Evolutionary conservation across 2,329 filamentous ascomycete species (phyloP).

Genomic region (Ophiostoma sp.): DNA sequence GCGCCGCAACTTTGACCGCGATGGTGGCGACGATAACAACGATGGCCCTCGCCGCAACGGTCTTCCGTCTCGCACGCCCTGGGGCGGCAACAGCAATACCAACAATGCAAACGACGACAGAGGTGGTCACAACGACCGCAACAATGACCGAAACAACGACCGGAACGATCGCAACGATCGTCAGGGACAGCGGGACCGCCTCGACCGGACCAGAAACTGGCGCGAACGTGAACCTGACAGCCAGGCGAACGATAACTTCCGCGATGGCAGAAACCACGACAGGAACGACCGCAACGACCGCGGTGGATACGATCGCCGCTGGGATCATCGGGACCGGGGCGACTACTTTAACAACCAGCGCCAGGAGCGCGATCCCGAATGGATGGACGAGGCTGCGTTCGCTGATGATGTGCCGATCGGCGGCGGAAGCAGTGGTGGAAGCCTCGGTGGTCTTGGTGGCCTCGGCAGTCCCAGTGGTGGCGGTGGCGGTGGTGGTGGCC

Average conservation of each 20-base stretch:
- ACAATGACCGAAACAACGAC: slow-evolving; percentile 36
- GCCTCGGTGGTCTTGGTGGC: slow-evolving; percentile 38
- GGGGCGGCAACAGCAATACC: slow-evolving; percentile 63
- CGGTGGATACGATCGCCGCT: slow-evolving; percentile 46
- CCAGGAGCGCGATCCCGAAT: slow-evolving; percentile 82
- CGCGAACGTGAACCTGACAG: slow-evolving; percentile 53
- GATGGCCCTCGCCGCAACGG: slow-evolving; percentile 65
- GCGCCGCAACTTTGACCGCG: slow-evolving; percentile 34
- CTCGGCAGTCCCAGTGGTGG: neutral
- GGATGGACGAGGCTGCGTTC: slow-evolving; percentile 66
- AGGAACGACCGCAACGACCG: slow-evolving; percentile 53
- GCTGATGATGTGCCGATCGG: slow-evolving; percentile 20
- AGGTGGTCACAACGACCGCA: slow-evolving; percentile 31
- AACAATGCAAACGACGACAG: slow-evolving; percentile 35
- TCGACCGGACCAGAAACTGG: slow-evolving; percentile 62
- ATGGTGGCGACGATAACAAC: slow-evolving; percentile 47
- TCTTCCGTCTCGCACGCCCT: slow-evolving; percentile 62
- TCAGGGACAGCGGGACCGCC: slow-evolving; percentile 52
- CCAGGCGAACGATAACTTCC: slow-evolving; percentile 37
- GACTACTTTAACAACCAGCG: slow-evolving; percentile 37
- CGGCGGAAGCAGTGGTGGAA: neutral
- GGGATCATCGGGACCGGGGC: slow-evolving; percentile 56
- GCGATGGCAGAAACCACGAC: slow-evolving; percentile 43
- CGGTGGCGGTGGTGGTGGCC: slow-evolving; percentile 56
- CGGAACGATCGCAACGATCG: slow-evolving; percentile 32